Conservation (phyloP, 2,329 filamentous ascomycete species). For the Alternaria conjuncta region DNA sequence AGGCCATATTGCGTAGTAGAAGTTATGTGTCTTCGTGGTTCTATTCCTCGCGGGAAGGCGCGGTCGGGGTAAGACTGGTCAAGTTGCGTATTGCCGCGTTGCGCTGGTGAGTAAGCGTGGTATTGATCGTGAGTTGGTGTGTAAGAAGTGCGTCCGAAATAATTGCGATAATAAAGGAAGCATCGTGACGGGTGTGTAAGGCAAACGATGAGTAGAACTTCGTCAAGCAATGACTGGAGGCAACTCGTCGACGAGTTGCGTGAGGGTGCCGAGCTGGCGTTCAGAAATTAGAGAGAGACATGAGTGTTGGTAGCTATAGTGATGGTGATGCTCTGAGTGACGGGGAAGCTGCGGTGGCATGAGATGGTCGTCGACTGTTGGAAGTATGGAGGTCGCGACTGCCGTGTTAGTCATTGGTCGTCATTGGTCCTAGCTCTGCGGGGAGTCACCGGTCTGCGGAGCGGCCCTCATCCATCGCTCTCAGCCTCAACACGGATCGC, state of each 20-base stretch:
- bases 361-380: constrained; percentile 2
- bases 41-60: neutral
- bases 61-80: neutral
- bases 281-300: constrained; percentile 25
- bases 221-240: constrained; percentile 22
- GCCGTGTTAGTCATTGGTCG: constrained; percentile 14
- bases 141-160: constrained; percentile 58
- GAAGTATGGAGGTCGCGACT: constrained; percentile 7
- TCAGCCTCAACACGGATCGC: neutral
- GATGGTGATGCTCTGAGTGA: constrained; percentile 1
- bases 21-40: neutral
- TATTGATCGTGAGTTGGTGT: constrained; percentile 60
- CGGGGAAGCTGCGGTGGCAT: neutral
- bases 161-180: constrained; percentile 55
- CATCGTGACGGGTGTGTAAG: constrained; percentile 55
- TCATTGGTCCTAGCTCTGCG: constrained; percentile 18
- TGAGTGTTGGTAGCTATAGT: neutral
- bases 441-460: constrained; percentile 11
- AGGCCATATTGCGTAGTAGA: constrained; percentile 69
- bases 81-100: constrained; percentile 11
- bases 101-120: constrained; percentile 18
- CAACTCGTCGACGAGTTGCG: constrained; percentile 30
- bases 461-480: constrained; percentile 5
- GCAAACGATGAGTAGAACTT: constrained; percentile 32
- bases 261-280: constrained; percentile 31